Conservation (phyloP, 2,329 filamentous ascomycete genomes). For the Cladobotryum protrusum region DNA sequence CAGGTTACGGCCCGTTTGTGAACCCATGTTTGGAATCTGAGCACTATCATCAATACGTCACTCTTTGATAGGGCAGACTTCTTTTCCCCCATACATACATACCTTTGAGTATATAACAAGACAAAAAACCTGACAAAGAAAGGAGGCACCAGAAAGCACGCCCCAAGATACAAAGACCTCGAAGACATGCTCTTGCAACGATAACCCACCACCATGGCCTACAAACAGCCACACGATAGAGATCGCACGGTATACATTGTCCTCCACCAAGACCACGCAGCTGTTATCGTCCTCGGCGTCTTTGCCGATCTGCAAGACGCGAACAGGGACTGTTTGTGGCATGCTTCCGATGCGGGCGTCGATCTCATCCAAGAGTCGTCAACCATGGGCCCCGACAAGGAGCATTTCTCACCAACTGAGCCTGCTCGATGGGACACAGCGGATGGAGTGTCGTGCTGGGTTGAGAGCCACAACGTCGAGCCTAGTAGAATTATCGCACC, state of each 20-base stretch:
- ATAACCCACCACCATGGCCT: background rate
- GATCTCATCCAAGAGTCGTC: slow-evolving; percentile 12
- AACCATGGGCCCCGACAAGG: slow-evolving; percentile 12
- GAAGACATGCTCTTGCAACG: too few species aligned
- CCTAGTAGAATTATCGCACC: slow-evolving; percentile 12
- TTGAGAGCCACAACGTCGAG: slow-evolving; percentile 29
- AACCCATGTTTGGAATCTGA: too few species aligned
- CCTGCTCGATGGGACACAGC: slow-evolving; percentile 30
- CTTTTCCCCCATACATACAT: too few species aligned
- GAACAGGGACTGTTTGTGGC: slow-evolving; percentile 27
- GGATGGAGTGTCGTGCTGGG: slow-evolving; percentile 32
- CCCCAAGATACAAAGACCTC: too few species aligned
- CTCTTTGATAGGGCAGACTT: too few species aligned
- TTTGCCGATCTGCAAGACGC: slow-evolving; percentile 30
- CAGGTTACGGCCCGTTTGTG: too few species aligned
- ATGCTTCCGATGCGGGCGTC: slow-evolving; percentile 23
- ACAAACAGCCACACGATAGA: slow-evolving; percentile 8
- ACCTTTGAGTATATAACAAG: too few species aligned
- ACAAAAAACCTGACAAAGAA: too few species aligned
- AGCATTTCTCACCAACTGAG: slow-evolving; percentile 17
- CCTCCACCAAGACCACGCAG: slow-evolving; percentile 24
- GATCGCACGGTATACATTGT: slow-evolving; percentile 25
- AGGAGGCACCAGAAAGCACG: too few species aligned
- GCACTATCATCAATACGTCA: too few species aligned
- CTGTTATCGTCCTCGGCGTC: slow-evolving; percentile 24